These are phyloP conservation scores for Pythium myriotylum DNA, from an alignment of 352 stramenopile genomes.

Conservation along the genomic window DNA sequence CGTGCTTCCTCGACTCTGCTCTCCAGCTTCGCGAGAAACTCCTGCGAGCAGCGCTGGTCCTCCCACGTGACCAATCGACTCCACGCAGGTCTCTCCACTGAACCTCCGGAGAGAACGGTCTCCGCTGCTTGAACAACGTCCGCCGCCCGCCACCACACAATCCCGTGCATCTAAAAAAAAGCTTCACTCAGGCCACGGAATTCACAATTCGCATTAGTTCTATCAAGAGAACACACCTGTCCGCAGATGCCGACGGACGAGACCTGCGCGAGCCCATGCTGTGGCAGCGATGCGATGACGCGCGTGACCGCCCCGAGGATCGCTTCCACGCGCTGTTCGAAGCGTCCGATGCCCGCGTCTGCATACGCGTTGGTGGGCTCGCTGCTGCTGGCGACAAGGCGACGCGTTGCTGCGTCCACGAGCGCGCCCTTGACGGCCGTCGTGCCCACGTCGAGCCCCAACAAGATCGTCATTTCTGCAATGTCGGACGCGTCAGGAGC, in stretches of 20 bases:
- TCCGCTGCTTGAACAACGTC: constrained; percentile 34
- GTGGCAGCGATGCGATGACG: constrained; percentile 39
- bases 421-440: constrained; percentile 79
- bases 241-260: constrained; percentile 69
- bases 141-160: constrained; percentile 76
- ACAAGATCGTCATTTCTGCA: constrained; percentile 11
- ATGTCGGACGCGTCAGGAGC: not conserved
- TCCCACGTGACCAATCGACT: constrained; percentile 79
- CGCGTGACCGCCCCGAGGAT: constrained; percentile 48
- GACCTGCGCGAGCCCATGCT: constrained; percentile 26
- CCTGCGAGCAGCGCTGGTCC: constrained; percentile 67
- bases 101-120: constrained; percentile 10
- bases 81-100: constrained; percentile 36
- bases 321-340: constrained; percentile 53
- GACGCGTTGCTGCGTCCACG: constrained; percentile 33
- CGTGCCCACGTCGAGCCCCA: constrained; percentile 78
- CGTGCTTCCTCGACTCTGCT: not conserved
- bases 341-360: constrained; percentile 13
- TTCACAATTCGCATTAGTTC: not conserved
- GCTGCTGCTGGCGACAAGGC: constrained; percentile 39
- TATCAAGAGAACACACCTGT: constrained; percentile 36
- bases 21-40: constrained; percentile 47
- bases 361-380: constrained; percentile 40
- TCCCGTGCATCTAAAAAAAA: constrained; percentile 74
- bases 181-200: not conserved